Conservation (phyloP, 192 early-diverging fungal species). For the Pilobolus umbonatus region DNA sequence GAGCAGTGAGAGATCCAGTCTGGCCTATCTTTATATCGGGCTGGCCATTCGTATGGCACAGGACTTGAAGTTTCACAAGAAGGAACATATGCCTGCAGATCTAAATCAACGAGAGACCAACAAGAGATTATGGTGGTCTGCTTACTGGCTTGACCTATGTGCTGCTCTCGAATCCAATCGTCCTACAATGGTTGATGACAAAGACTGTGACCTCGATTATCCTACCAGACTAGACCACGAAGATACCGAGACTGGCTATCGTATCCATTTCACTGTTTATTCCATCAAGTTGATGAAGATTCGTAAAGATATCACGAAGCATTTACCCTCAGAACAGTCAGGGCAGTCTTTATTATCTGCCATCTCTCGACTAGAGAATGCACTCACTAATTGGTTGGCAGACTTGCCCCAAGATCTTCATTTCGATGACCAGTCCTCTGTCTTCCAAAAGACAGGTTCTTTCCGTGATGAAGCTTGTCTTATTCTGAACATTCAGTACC, state of each 20-base stretch:
- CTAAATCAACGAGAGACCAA: constrained; percentile 32
- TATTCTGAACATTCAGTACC: constrained; percentile 36
- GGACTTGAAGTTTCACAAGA: constrained; percentile 40
- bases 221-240: constrained; percentile 31
- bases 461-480: constrained; percentile 35
- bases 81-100: constrained; percentile 31
- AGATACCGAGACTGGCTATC: constrained; percentile 34
- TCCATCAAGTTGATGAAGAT: constrained; percentile 42
- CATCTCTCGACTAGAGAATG: constrained; percentile 37
- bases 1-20: constrained; percentile 31
- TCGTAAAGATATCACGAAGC: constrained; percentile 41
- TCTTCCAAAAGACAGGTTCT: constrained; percentile 17
- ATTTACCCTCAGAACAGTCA: constrained; percentile 38
- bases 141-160: constrained; percentile 40
- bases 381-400: constrained; percentile 32
- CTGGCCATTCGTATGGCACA: constrained; percentile 41
- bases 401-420: constrained; percentile 31
- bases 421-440: constrained; percentile 26
- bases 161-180: constrained; percentile 39
- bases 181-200: constrained; percentile 41
- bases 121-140: constrained; percentile 40
- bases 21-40: constrained; percentile 40
- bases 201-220: constrained; percentile 40
- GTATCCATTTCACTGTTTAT: constrained; percentile 33
- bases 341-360: constrained; percentile 40